Evolutionary conservation across 2,329 filamentous ascomycete species (phyloP).

Genomic region (Diaporthe caulivora): DNA sequence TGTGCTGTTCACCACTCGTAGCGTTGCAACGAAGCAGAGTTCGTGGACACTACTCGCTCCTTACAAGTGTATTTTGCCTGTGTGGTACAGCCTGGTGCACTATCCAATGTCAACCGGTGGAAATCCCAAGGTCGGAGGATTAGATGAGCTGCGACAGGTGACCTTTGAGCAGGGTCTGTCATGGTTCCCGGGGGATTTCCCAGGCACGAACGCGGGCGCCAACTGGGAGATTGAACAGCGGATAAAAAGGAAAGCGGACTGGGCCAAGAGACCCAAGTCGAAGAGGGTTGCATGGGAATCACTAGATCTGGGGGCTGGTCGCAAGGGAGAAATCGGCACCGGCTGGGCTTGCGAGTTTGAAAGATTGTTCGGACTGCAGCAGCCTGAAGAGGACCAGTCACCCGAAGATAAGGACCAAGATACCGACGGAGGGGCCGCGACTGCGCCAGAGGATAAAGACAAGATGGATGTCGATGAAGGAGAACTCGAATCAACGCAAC

Average conservation of each 20-base stretch:
- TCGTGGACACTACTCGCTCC: constrained; percentile 88
- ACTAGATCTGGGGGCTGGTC: constrained; percentile 78
- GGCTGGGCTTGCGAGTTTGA: constrained; percentile 91
- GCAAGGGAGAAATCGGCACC: constrained; percentile 84
- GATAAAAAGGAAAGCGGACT: constrained; percentile 69
- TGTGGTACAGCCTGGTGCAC: constrained; percentile 90
- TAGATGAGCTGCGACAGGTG: constrained; percentile 84
- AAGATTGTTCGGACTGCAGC: constrained; percentile 63
- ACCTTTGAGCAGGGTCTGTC: constrained; percentile 82
- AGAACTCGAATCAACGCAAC: constrained; percentile 39
- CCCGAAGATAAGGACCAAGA: constrained; percentile 34
- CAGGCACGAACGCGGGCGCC: constrained; percentile 82
- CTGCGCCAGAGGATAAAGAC: constrained; percentile 32
- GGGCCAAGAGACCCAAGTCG: constrained; percentile 84
- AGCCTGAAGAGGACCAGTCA: constrained; percentile 35
- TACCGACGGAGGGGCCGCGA: neutral
- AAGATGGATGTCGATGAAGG: constrained; percentile 42
- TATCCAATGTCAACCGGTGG: constrained; percentile 83
- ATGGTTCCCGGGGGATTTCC: constrained; percentile 90
- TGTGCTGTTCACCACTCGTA: constrained; percentile 73
- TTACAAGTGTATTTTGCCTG: constrained; percentile 86
- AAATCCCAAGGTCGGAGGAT: constrained; percentile 84
- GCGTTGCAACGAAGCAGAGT: constrained; percentile 59
- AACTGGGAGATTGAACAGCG: constrained; percentile 81
- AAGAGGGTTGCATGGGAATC: constrained; percentile 82